Base-by-base conservation (phyloP, 371 early-diverging fungal genomes). In the Apophysomyces ossiformis region DNA sequence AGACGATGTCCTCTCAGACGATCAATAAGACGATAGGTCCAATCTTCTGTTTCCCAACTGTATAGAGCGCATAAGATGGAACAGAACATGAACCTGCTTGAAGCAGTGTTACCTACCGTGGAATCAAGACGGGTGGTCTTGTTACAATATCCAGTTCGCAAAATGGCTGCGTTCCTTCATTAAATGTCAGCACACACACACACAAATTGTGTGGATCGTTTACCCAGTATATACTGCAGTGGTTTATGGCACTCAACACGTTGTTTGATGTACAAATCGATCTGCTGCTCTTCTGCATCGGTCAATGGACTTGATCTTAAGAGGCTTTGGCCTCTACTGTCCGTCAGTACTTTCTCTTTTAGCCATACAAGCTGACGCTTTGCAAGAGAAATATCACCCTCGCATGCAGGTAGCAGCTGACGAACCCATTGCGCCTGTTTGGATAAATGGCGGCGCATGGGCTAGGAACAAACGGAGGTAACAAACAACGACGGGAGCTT, bases 41-140 rank as follows among this genome's bases (percentile, higher is more conserved):
- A 95, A 76, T 95, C 94, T 78, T 96, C 96, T 0, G 97, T 96
- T 70, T 96, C 97, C 94, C 93, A 94, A 69, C 90, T 90, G 11
- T 26, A 26, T 2, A 26, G 32, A 26, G 32, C 32, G 32, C 32
- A 16, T 65, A 60, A 36, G 26, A 38, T 5, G 56, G 9, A 56
- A 66, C n/a, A 16, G 43, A 43, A 32, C 26, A 37, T 60, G n/a
- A 41, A 15, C 26, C 58, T 12, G 15, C 43, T 8, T 35, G 21
- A 4, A 15, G 11, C 37, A 59, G 12, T 16, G 8, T 12, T 37
- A 58, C 44, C 63, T 83, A 87, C 86, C 96, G 84, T 57, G 97
- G 97, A 63, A 96, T 95, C 5, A 96, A 78, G 11, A 86, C 87
- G 0, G 96, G 96, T 36, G 89, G 87, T 41, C 89, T 75, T 11